These are phyloP conservation scores for Cercospora zeae-maydis DNA, from an alignment of 2,329 filamentous ascomycete genomes.

Conservation along the genomic window DNA sequence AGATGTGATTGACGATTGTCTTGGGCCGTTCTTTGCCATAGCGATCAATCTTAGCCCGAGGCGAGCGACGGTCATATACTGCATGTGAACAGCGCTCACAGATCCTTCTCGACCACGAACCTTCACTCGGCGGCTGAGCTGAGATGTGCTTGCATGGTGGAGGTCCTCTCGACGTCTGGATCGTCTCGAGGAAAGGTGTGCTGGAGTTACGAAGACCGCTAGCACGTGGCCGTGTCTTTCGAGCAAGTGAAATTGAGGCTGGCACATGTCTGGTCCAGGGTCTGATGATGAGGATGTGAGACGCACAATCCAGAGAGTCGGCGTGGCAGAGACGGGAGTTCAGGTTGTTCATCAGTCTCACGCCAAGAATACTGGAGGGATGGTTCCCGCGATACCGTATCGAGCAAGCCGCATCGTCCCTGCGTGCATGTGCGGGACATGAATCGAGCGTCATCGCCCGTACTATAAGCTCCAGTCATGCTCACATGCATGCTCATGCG, in stretches of 20 bases:
- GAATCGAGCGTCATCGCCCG: background rate
- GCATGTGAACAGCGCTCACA: background rate
- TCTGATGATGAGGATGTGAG: too few relatives aligned
- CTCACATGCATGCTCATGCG: background rate
- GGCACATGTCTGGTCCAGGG: too few relatives aligned
- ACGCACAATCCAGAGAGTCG: too few relatives aligned
- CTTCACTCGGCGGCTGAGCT: background rate
- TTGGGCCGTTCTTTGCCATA: background rate
- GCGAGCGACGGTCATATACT: background rate
- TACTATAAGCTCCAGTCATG: background rate
- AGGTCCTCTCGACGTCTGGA: background rate
- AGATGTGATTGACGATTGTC: background rate
- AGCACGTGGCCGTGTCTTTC: too few relatives aligned
- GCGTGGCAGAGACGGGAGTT: too few relatives aligned
- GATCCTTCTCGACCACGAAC: background rate
- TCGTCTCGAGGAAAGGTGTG: too few relatives aligned
- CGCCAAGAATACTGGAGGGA: background rate
- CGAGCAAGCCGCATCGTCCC: background rate
- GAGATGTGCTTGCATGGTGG: background rate
- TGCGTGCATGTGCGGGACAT: background rate
- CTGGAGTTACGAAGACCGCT: too few relatives aligned
- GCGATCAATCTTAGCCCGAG: background rate
- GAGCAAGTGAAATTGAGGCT: too few relatives aligned
- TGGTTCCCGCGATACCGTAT: background rate
- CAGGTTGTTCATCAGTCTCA: too few relatives aligned